Base-by-base conservation (phyloP, 2,329 filamentous ascomycete genomes). In the Leptographium radiaticola region DNA sequence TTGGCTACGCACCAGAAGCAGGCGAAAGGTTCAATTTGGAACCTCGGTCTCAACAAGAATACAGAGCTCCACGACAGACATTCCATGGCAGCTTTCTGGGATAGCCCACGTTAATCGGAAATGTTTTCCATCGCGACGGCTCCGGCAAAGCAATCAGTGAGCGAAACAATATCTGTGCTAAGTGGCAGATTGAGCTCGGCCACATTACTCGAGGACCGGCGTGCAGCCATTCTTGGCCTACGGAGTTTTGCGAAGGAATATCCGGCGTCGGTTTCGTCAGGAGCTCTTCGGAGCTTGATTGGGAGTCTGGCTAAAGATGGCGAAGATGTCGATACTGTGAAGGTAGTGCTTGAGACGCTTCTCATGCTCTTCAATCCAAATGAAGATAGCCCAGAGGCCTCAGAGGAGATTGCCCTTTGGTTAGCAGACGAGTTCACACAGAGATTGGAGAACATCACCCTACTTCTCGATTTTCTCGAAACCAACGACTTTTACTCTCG, bases 381-480 rank as follows among this genome's bases (percentile, higher is more conserved):
- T 61, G 74, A 78, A 61, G 73, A 75, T 65, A 94, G 88, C 75
- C 79, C 89, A 36, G 91, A 97, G 76, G 89, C 91, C 53, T 95
- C 91, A 15, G 91, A 97, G 59, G 93, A 98, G 69, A 94, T 98
- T 62, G 86, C 86, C 18, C 74, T 97, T 33, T 98, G 93, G 89
- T 76, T 98, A 56, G 93, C 93, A 53, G 93, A 98, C 70, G 91
- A 97, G 68, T 98, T 98, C 67, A 96, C 93, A 38, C 90, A 95
- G 75, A 84, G 88, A 58, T 90, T 96, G 79, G 91, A 97, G 70
- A 97, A 98, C 67, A 91, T 96, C 57, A 91, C 88, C 2, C 75
- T 93, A 16, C 79, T 98, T 30, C 80, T 98, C 57, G 86, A 93
- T 65, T 86, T 98, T 54, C 77, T 98, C 59, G 91, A 96, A 60